Percentiles rank a stretch among this genome's conserved stretches.
Evolutionary conservation across 1,284 basidiomycete genomes (phyloP).

Genomic region (Termitomyces sp.): DNA sequence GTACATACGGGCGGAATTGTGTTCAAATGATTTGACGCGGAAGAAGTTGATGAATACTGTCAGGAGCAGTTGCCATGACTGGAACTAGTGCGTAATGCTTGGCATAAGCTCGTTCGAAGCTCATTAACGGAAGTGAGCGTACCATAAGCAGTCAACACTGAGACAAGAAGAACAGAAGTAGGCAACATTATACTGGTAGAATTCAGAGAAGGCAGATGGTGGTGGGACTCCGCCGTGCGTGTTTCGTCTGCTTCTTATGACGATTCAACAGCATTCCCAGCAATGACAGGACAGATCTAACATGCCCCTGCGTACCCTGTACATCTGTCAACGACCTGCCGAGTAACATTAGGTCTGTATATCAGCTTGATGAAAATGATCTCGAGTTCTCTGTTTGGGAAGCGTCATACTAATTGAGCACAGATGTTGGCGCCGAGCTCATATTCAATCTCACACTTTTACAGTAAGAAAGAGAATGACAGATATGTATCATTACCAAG

Average conservation of each 20-base stretch:
- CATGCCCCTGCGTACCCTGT: no score
- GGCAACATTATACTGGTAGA: neutral
- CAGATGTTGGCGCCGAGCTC: neutral
- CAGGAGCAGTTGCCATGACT: constrained; percentile 2
- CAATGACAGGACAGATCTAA: neutral
- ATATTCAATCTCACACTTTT: neutral
- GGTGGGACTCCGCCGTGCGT: neutral
- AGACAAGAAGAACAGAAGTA: neutral
- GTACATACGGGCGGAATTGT: constrained; percentile 11
- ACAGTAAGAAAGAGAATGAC: neutral
- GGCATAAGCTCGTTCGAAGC: neutral
- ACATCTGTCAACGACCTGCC: neutral
- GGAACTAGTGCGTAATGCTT: neutral
- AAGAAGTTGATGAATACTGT: constrained; percentile 8
- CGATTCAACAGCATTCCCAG: neutral
- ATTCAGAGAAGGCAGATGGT: no score
- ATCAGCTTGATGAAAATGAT: neutral
- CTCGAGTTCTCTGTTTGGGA: neutral
- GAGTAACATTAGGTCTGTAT: neutral
- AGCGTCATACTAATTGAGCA: neutral
- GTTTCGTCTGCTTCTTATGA: neutral
- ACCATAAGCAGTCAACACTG: neutral
- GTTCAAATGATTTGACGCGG: constrained; percentile 12
- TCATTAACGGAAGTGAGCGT: neutral
- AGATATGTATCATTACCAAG: neutral